Evolutionary conservation across 1,139 yeast genomes (phyloP).

Genomic region (Scheffersomyces quercinus): DNA sequence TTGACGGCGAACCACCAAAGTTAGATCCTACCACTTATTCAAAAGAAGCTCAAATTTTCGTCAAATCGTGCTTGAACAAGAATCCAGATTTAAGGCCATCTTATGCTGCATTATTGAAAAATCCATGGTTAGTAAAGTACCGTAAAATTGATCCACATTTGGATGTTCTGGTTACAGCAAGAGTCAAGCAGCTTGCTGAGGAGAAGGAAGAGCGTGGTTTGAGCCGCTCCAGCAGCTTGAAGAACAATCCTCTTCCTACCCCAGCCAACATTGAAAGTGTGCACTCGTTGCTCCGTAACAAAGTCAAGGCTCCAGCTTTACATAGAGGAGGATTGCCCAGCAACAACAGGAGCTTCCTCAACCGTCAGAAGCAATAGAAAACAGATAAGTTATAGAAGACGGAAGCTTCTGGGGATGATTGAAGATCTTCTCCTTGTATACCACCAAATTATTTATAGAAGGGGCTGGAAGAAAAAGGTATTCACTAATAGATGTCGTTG

Average conservation of each 20-base stretch:
- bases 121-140: slow-evolving; percentile 75
- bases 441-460: too few relatives aligned
- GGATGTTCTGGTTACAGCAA: slow-evolving; percentile 37
- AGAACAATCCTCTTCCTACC: slow-evolving; percentile 6
- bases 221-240: slow-evolving; percentile 12
- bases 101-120: slow-evolving; percentile 69
- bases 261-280: slow-evolving; percentile 33
- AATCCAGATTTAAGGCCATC: slow-evolving; percentile 82
- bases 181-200: slow-evolving; percentile 33
- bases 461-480: too few relatives aligned
- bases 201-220: slow-evolving; percentile 18
- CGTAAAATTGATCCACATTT: slow-evolving; percentile 45
- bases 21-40: slow-evolving; percentile 58
- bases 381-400: too few relatives aligned
- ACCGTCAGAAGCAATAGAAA: slow-evolving; percentile 1
- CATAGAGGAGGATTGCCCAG: slow-evolving; percentile 41
- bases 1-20: slow-evolving; percentile 92
- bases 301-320: slow-evolving; percentile 45
- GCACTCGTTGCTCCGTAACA: slow-evolving; percentile 35
- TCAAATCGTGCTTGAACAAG: slow-evolving; percentile 75
- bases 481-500: too few relatives aligned
- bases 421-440: too few relatives aligned
- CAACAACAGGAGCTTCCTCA: slow-evolving; percentile 13
- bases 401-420: too few relatives aligned
- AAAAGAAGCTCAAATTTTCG: slow-evolving; percentile 79